Conservation (phyloP, 83 land plant species). For the Picea mariana region DNA sequence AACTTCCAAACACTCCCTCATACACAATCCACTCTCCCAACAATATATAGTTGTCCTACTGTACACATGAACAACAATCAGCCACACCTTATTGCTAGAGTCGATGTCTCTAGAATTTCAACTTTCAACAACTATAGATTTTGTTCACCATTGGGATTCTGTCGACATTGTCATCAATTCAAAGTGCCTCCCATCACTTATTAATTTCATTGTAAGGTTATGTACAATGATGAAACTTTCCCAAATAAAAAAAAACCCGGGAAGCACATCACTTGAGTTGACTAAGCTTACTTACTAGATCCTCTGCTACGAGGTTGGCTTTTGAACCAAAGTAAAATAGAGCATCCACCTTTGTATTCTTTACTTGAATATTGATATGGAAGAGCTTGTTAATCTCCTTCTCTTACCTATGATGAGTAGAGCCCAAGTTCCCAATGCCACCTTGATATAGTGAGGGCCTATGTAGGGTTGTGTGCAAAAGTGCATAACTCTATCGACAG, state of each 20-base stretch:
- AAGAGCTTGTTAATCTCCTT: too few species aligned
- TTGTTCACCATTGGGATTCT: neutral
- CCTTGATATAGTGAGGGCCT: neutral
- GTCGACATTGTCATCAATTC: neutral
- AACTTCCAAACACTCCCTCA: neutral
- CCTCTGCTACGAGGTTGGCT: too few species aligned
- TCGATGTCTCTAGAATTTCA: too few species aligned
- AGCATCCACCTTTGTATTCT: too few species aligned
- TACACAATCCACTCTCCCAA: neutral
- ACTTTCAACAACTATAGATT: too few species aligned
- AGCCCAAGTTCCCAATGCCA: neutral
- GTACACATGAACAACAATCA: neutral
- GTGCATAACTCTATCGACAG: too few species aligned
- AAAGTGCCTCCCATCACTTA: neutral
- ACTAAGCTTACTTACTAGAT: too few species aligned
- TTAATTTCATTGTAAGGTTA: neutral
- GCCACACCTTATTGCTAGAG: neutral
- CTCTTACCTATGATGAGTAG: neutral
- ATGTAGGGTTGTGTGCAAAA: neutral
- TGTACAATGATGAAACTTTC: neutral
- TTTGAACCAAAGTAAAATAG: too few species aligned
- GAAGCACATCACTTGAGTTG: neutral
- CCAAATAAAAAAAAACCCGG: neutral
- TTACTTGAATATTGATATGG: too few species aligned
- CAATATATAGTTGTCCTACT: neutral